Evolutionary conservation across 768 basidiomycete species (phyloP), one percentile per base, ranked within the genome.

Genomic region (Auricularia auricula-judae): DNA sequence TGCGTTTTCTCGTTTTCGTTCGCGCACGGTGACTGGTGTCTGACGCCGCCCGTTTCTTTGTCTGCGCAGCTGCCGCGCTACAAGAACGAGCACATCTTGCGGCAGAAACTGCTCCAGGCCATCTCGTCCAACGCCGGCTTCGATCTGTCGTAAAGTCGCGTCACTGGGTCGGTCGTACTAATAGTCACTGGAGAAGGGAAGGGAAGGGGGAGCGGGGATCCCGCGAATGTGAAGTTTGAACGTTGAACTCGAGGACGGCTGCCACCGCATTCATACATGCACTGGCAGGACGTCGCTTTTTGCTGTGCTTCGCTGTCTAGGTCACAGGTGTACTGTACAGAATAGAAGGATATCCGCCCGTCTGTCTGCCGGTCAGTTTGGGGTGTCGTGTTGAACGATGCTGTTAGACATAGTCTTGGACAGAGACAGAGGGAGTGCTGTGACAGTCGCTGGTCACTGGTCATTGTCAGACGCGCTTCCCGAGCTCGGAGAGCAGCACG

Each of bases 121-220:
- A 91, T 98, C 71, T 88, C 81, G 54, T 85, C 92, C 0, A 88
- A 87, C 51, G 91, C 93, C 3, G 95, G 95, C 1, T 98, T 98
- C 67, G 95, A 98, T 76, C 78, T 98, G 61, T 97, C 94, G 10
- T 97, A 71, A 68, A 59, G 23, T 21, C 12, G 53, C 21, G 18
- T 56, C 54, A 16, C 29, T 29, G 29, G 29, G 29, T 29, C 29
- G 2, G 29, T 29, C 29, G 2, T 29, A 29, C 29, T 29, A 29
- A 29, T 29, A 29, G 29, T 29, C 29, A 29, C 29, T 29, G 29
- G 29, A 29, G 29, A 29, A 3, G 29, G 29, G 2, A 29, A 3
- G 29, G 29, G 2, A 29, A 3, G 29, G 29, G 29, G 8, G 39
- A 14, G 39, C 39, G 39, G 39, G 7, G 39, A 42, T 42, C 39